Evolutionary conservation across 2,329 filamentous ascomycete genomes (phyloP).

Genomic region (Cercospora sp.): DNA sequence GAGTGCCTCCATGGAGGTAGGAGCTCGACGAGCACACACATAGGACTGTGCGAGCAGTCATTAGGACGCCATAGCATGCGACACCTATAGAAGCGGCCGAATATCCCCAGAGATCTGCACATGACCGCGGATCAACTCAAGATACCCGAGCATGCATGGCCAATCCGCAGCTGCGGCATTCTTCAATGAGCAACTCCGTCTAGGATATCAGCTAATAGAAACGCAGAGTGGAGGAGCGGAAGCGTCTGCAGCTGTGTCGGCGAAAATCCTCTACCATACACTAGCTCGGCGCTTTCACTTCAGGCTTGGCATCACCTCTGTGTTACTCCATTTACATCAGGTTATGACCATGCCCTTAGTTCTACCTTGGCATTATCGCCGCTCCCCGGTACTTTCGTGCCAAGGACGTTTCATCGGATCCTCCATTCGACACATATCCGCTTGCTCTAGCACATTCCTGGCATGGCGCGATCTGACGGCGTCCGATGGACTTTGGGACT

Average conservation of each 20-base stretch:
- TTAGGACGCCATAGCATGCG: neutral
- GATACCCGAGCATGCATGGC: neutral
- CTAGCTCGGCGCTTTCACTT: conserved; percentile 2
- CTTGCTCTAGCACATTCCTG: neutral
- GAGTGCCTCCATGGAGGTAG: neutral
- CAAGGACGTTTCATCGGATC: neutral
- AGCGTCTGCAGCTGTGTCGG: neutral
- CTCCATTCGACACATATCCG: neutral
- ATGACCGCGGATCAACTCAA: neutral
- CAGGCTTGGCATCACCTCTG: neutral
- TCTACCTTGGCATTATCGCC: neutral
- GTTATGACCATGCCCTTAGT: neutral
- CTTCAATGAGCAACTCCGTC: neutral
- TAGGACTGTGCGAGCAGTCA: neutral
- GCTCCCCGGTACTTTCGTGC: neutral
- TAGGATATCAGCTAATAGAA: neutral
- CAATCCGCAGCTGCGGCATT: neutral
- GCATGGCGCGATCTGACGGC: neutral
- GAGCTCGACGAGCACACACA: neutral
- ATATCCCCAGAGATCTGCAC: neutral
- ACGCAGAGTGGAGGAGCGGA: neutral
- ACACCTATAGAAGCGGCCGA: neutral
- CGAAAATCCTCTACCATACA: neutral
- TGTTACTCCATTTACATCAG: neutral
- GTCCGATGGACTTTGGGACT: neutral